Evolutionary conservation across 108 stramenopile species (phyloP).

Genomic region (Skeletonema menzelii): DNA sequence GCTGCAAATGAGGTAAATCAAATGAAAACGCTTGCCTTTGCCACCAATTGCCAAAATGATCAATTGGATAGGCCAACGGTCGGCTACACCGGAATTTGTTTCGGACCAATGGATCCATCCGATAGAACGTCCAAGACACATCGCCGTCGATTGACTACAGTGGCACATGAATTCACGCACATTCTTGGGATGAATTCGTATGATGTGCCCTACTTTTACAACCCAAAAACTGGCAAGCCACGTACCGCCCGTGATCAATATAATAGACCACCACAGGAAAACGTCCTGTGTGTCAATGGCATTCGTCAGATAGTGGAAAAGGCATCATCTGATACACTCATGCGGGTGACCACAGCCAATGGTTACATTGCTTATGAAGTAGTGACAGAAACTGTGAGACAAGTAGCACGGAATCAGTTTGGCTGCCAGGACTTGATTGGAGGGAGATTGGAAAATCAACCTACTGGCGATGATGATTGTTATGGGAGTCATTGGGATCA

Average conservation of each 20-base stretch:
- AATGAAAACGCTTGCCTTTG: slow-evolving; percentile 44
- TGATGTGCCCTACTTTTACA: slow-evolving; percentile 44
- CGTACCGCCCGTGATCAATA: slow-evolving; percentile 38
- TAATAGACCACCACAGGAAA: slow-evolving; percentile 21
- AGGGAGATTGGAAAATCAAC: slow-evolving; percentile 52
- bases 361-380: slow-evolving; percentile 47
- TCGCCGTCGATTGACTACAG: slow-evolving; percentile 22
- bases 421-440: slow-evolving; percentile 55
- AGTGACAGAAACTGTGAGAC: slow-evolving; percentile 51
- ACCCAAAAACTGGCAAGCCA: slow-evolving; percentile 37
- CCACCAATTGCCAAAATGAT: slow-evolving; percentile 41
- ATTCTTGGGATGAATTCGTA: slow-evolving; percentile 50
- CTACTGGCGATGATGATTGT: slow-evolving; percentile 42
- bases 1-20: not conserved
- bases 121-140: slow-evolving; percentile 36
- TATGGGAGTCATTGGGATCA: slow-evolving; percentile 58
- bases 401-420: slow-evolving; percentile 62
- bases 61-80: slow-evolving; percentile 41
- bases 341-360: slow-evolving; percentile 20
- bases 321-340: slow-evolving; percentile 22
- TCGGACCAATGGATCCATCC: slow-evolving; percentile 34
- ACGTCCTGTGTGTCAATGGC: slow-evolving; percentile 40
- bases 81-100: slow-evolving; percentile 39
- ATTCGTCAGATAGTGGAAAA: not conserved
- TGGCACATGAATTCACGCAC: slow-evolving; percentile 51